Base-by-base conservation (phyloP, 495 filamentous ascomycete genomes). In the Bacidia rubella region DNA sequence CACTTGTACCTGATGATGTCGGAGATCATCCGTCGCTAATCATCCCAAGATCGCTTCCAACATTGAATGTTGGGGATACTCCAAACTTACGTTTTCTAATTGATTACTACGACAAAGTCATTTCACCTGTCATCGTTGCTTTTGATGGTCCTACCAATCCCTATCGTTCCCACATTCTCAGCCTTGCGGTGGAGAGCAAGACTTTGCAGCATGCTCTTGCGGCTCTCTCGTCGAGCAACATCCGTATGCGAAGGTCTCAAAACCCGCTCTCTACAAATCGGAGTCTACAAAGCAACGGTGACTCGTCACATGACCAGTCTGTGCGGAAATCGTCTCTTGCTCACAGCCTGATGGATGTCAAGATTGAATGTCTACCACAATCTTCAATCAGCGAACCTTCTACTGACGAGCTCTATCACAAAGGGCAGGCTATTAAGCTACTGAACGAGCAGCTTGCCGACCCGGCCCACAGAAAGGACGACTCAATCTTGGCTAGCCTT, bases 201-300 rank as follows among this genome's bases (percentile, higher is more conserved):
- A 88, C 87, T 56, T 67, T 96, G 20, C 86, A 90, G 61, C 87
- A 95, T 64, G 90, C 90, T 15, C 87, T 97, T 62, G 92, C 90
- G 55, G 89, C 90, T 4, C 73, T 97, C 15, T 77, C 89, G 1
- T 82, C 85, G 2, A 94, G 88, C 66, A 95, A 97, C 62, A 69
- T 95, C 41, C 69, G 72, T 7, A 71, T 73, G 55, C 65, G 73
- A 42, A 65, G 69, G 26, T 67, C 66, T 25, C 63, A 69, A 29
- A 69, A 71, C 22, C 66, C 66, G 22, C 54, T 63, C 15, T 69
- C 70, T 2, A 71, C 71, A 0, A 69, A 68, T 42, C 62, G 71
- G 47, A 74, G 44, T 45, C 55, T 52, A 17, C 52, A 57, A 44
- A 46, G 52, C 20, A 42, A 45, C 2, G 26, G 40, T 11, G 52